Base-by-base conservation (phyloP, 129 eudicot species). In the Oenanthe sinensis region DNA sequence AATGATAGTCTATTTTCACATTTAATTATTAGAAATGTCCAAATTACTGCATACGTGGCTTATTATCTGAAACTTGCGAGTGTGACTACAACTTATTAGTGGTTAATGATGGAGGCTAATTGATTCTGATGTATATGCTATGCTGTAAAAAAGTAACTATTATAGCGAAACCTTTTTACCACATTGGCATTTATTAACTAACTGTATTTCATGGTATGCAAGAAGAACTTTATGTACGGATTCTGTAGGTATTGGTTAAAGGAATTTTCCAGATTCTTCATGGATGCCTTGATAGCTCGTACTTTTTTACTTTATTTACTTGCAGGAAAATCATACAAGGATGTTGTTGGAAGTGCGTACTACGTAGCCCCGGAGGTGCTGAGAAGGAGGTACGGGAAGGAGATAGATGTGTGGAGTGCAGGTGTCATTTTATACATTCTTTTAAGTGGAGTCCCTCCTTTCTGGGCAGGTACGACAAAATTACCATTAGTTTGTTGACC, bases 311-410 rank as follows among this genome's bases (percentile, higher is more conserved):
- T 19, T 58, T 58, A n/a, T 17, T 55, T 20, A 44, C 39, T 87
- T 14, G n/a, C 84, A 93, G 98, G 93, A 8, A 93, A 85, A 78
- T n/a, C 78, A 30, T 93, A 93, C 47, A 89, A 68, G 76, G 89
- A 89, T 50, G 71, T 91, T 37, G 98, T 93, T 37, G 98, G 98
- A 74, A 93, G 97, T 73, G 97, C 98, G 37, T 93, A 89, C 70
- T 93, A 93, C 47, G 98, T 93, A 10, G 98, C 98, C 19, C 98
- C 98, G 17, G 98, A 93, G 85, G 98, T 93, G 74, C 75, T 93
- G 78, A 72, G 83, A 3, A 84, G 90, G 26, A 83, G 77, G 15
- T 93, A 93, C 42, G 98, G 98, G 71, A 93, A 93, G 81, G 98
- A 93, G 86, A 81, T 88, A 24, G 98, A 93, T 49, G 90, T 93